Conservation (phyloP, 2,329 filamentous ascomycete genomes). For the Lizonia empirigonia region DNA sequence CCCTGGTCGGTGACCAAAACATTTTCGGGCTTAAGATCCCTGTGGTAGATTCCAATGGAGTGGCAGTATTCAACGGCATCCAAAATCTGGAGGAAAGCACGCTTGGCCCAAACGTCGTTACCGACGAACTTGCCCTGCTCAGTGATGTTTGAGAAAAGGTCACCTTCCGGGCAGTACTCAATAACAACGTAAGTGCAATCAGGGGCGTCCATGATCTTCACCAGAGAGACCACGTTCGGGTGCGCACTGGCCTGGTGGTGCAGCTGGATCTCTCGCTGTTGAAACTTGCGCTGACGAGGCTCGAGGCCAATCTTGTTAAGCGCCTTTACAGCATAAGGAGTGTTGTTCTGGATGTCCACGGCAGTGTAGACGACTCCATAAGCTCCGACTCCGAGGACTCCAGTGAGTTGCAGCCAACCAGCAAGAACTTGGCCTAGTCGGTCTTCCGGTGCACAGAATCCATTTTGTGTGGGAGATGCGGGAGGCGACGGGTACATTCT, state of each 20-base stretch:
- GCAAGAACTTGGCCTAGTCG: slow-evolving; percentile 84
- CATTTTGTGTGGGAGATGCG: slow-evolving; percentile 54
- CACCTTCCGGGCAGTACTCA: slow-evolving; percentile 96
- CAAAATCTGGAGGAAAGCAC: slow-evolving; percentile 91
- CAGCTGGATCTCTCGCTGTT: slow-evolving; percentile 88
- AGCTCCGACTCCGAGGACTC: slow-evolving; percentile 88
- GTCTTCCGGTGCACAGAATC: slow-evolving; percentile 70
- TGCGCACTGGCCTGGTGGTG: slow-evolving; percentile 90
- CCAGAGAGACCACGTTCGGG: slow-evolving; percentile 89
- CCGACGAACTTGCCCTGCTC: slow-evolving; percentile 91
- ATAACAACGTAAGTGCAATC: slow-evolving; percentile 97
- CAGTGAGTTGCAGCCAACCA: slow-evolving; percentile 79
- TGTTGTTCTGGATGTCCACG: slow-evolving; percentile 78
- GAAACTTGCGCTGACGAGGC: slow-evolving; percentile 83
- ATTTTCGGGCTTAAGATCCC: slow-evolving; percentile 98
- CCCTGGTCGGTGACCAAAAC: slow-evolving; percentile 89
- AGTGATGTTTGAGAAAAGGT: slow-evolving; percentile 96
- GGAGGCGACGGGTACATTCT: slow-evolving; percentile 59
- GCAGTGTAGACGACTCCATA: slow-evolving; percentile 97
- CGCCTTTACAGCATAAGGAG: slow-evolving; percentile 93
- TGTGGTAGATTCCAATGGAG: slow-evolving; percentile 89
- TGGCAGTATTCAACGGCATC: slow-evolving; percentile 97
- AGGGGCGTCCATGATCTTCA: slow-evolving; percentile 87
- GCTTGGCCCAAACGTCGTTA: slow-evolving; percentile 85
- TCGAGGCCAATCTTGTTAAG: slow-evolving; percentile 94